Base-by-base conservation (phyloP, 768 basidiomycete species). In the Tylopilus subfusipes region DNA sequence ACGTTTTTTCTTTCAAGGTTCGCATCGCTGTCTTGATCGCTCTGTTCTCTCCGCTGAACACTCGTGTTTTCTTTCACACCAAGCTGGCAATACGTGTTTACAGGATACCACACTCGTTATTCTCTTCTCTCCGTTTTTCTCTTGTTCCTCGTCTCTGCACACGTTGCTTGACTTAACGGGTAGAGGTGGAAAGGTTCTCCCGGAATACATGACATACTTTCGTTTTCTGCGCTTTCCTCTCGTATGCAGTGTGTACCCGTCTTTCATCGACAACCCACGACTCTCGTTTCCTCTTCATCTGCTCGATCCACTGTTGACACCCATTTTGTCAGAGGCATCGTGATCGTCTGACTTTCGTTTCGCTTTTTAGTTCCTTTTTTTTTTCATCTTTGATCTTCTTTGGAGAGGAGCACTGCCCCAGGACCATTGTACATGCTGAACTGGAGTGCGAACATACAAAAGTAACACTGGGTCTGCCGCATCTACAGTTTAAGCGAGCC, bases 61-160 rank as follows among this genome's bases (percentile, higher is more conserved):
- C 25, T 18, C 4, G 12, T 48, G 12, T 22, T 11, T 29, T 22
- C n/a, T 42, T 19, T 40, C 43, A 21, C 25, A 18, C 5, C 40
- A 52, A 44, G 29, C 22, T 45, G 25, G 42, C 30, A 25, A 34
- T 51, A 27, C 22, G 45, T 24, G 31, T 47, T 48, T 42, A 56
- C 50, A 59, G 53, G 49, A 57, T 62, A 60, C 61, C 60, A 63
- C 63, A 42, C 44, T 65, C 63, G 33, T 63, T 64, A 25, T 38
- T 38, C 6, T 27, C 10, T 31, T 29, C 14, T 30, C 33, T 2
- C 27, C 38, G n/a, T 19, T 34, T 16, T 18, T 29, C 3, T 21
- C 27, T 22, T 34, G 2, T 30, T 29, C 19, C 14, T 21, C 27
- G 18, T 30, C 29, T 38, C 9, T 5, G 34, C 5, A 19, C 33